Base-by-base conservation (phyloP, 306 rosid species). In the Herpetospermum pedunculosum region DNA sequence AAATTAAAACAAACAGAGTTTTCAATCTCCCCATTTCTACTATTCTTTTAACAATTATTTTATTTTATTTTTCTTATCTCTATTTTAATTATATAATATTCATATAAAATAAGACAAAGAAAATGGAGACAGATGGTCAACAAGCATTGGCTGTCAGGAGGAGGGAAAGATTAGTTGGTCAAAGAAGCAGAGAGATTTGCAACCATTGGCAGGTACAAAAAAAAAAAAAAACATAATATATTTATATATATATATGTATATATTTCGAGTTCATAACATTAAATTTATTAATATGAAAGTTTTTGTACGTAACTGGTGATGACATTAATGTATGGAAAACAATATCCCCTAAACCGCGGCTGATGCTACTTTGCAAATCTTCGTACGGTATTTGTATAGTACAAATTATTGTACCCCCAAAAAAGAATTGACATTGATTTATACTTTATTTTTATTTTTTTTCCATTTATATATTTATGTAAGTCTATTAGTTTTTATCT, bases 261-360 rank as follows among this genome's bases (percentile, higher is more conserved):
- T n/a, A n/a, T n/a, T n/a, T n/a, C n/a, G n/a, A n/a, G n/a, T n/a
- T n/a, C n/a, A n/a, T n/a, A n/a, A n/a, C n/a, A n/a, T n/a, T n/a
- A n/a, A n/a, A n/a, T n/a, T n/a, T n/a, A n/a, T n/a, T n/a, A n/a
- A n/a, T n/a, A n/a, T n/a, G n/a, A n/a, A n/a, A n/a, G n/a, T n/a
- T n/a, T n/a, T n/a, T n/a, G n/a, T n/a, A n/a, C n/a, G n/a, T n/a
- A 2, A 62, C 46, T 62, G 48, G 28, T 14, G 37, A 68, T 41
- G 70, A 43, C 35, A 68, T 25, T 68, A 68, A 43, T 68, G 73
- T 15, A 68, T 43, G 3, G 35, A 23, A 35, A 68, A 68, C 73
- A 68, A 68, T 68, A 68, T 68, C 73, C 73, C 73, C 35, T 43
- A 68, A 43, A 68, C 73, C 19, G 54, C 73, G 73, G 73, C 38